Conservation (phyloP, 1,139 yeast genomes). For the Saccharomyces hybrid region DNA sequence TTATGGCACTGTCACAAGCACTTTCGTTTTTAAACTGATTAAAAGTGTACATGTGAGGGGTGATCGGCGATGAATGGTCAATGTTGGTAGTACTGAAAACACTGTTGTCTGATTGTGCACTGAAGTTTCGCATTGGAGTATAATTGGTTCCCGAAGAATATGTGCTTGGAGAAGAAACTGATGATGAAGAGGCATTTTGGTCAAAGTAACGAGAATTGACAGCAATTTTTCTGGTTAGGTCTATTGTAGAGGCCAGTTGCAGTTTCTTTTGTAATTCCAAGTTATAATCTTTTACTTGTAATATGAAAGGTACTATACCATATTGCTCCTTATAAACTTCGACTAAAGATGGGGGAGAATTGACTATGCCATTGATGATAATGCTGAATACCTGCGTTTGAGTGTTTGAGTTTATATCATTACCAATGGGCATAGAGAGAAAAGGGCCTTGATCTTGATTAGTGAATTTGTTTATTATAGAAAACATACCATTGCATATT, state of each 20-base stretch:
- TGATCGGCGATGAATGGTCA: constrained; percentile 23
- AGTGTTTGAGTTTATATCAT: constrained; percentile 12
- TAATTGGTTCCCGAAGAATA: constrained; percentile 12
- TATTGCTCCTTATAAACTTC: constrained; percentile 25
- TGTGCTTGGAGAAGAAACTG: constrained; percentile 15
- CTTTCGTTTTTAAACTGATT: constrained; percentile 20
- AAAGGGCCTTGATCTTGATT: constrained; percentile 32
- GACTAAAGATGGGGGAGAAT: constrained; percentile 24
- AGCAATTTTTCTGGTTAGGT: constrained; percentile 17
- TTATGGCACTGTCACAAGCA: constrained; percentile 22
- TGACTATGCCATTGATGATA: constrained; percentile 23
- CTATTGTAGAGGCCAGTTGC: constrained; percentile 26
- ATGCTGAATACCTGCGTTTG: constrained; percentile 24
- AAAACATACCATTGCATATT: constrained; percentile 27
- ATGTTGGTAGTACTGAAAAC: constrained; percentile 18
- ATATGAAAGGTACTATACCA: constrained; percentile 25
- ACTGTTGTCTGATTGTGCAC: constrained; percentile 25
- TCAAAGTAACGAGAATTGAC: constrained; percentile 15
- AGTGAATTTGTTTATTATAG: constrained; percentile 28
- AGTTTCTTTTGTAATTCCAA: constrained; percentile 21
- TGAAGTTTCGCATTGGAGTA: constrained; percentile 21
- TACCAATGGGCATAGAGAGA: constrained; percentile 25
- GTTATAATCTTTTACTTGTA: constrained; percentile 23
- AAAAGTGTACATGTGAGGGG: constrained; percentile 25
- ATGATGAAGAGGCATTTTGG: constrained; percentile 7